Evolutionary conservation across 495 filamentous ascomycete genomes (phyloP).

Genomic region (Penicillium lividum): DNA sequence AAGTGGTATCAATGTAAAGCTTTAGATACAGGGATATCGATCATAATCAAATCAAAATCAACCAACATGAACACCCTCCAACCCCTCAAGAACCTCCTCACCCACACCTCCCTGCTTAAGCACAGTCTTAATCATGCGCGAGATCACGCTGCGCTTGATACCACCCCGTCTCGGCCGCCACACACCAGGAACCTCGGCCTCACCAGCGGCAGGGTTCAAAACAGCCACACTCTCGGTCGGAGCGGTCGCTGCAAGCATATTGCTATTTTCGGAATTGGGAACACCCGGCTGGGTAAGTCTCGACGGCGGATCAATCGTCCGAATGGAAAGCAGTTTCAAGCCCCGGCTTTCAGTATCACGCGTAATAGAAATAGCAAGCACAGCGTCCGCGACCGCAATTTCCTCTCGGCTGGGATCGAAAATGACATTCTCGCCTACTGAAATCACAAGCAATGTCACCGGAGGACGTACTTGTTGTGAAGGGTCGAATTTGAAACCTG

Average conservation of each 20-base stretch:
- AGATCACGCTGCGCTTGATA: slow-evolving; percentile 66
- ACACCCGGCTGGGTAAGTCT: slow-evolving; percentile 69
- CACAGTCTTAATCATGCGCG: slow-evolving; percentile 65
- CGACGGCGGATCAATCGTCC: slow-evolving; percentile 69
- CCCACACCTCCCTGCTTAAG: slow-evolving; percentile 73
- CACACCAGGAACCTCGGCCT: slow-evolving; percentile 63
- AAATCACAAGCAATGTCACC: slow-evolving; percentile 84
- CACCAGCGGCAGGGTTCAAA: slow-evolving; percentile 39
- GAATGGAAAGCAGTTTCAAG: slow-evolving; percentile 60
- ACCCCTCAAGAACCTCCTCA: slow-evolving; percentile 77
- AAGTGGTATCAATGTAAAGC: slow-evolving; percentile 11
- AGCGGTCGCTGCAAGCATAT: slow-evolving; percentile 52
- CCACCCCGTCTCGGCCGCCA: slow-evolving; percentile 80
- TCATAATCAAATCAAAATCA: not conserved
- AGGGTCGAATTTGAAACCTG: slow-evolving; percentile 5
- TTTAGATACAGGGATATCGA: not conserved
- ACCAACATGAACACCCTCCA: slow-evolving; percentile 57
- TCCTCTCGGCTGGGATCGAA: slow-evolving; percentile 92
- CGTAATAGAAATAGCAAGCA: slow-evolving; percentile 75
- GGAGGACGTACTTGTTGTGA: slow-evolving; percentile 60
- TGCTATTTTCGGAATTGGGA: slow-evolving; percentile 66
- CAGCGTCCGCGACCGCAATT: slow-evolving; percentile 85
- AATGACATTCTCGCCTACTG: slow-evolving; percentile 83
- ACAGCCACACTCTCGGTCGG: slow-evolving; percentile 27
- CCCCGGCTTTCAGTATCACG: slow-evolving; percentile 31